Conservation (phyloP, 257 asterid species). For the Capsicum chinense region DNA sequence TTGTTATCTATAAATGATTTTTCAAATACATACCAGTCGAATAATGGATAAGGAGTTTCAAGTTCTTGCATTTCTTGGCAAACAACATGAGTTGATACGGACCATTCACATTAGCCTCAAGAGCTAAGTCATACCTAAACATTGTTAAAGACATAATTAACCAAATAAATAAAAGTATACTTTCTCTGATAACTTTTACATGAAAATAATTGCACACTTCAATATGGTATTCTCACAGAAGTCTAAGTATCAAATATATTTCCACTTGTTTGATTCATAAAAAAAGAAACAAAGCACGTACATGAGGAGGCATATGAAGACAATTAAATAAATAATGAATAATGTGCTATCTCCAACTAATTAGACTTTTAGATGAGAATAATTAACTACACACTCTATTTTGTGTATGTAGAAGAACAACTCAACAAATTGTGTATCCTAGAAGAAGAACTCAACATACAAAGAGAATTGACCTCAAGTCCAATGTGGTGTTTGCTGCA, state of each 20-base stretch:
- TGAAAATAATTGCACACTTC: no score
- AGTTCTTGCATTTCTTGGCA: conserved; percentile 56
- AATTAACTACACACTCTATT: no score
- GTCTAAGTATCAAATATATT: no score
- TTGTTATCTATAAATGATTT: not conserved
- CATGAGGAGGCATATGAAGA: no score
- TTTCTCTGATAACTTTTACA: not conserved
- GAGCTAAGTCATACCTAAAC: conserved; percentile 15
- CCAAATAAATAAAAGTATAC: not conserved
- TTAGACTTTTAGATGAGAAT: no score
- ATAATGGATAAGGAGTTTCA: conserved; percentile 49
- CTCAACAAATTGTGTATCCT: not conserved
- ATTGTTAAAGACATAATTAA: not conserved
- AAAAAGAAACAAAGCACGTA: no score
- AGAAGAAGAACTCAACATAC: not conserved
- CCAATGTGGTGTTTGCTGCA: not conserved
- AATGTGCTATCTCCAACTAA: no score
- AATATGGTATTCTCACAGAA: no score
- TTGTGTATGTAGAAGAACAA: no score
- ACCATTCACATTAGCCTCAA: conserved; percentile 50
- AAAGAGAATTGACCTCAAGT: not conserved
- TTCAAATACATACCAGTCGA: not conserved
- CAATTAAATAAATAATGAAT: no score
- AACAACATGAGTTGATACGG: conserved; percentile 32
- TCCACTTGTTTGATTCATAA: no score